Conservation (phyloP, 2,329 filamentous ascomycete species). For the Chaetomium globosum region DNA sequence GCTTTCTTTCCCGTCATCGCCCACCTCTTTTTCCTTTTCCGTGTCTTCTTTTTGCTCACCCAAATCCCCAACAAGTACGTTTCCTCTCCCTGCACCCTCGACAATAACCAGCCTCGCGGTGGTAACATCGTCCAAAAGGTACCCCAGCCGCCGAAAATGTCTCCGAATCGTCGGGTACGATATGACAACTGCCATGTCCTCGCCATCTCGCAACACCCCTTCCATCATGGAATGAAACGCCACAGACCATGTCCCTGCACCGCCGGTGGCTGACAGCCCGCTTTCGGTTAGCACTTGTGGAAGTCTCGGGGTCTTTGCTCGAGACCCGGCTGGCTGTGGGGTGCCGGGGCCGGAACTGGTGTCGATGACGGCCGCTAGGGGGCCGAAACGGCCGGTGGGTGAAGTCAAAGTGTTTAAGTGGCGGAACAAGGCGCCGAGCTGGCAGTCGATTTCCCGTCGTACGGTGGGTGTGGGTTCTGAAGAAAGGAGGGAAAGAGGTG, state of each 20-base stretch:
- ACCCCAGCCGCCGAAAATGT: constrained; percentile 54
- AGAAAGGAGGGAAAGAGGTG: constrained; percentile 44
- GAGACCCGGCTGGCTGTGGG: not conserved
- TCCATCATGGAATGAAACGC: constrained; percentile 62
- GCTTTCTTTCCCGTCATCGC: constrained; percentile 36
- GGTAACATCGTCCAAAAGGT: constrained; percentile 56
- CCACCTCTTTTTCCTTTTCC: constrained; percentile 48
- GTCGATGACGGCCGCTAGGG: constrained; percentile 45
- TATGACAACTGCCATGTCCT: constrained; percentile 62
- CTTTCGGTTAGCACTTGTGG: constrained; percentile 6
- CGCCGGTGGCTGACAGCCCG: constrained; percentile 28
- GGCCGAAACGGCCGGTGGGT: constrained; percentile 54
- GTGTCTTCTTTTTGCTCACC: constrained; percentile 13
- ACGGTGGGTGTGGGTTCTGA: constrained; percentile 43
- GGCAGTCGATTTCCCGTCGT: constrained; percentile 48
- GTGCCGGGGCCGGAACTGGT: constrained; percentile 8
- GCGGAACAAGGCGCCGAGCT: constrained; percentile 52
- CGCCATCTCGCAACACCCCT: constrained; percentile 59
- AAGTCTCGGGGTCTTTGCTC: not conserved
- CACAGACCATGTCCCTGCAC: constrained; percentile 53
- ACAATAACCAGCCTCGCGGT: constrained; percentile 57
- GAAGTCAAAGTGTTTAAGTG: constrained; percentile 50
- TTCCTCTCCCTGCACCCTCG: constrained; percentile 54
- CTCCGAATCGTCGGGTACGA: constrained; percentile 58
- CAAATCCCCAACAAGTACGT: constrained; percentile 49